Evolutionary conservation across 345 rosid species (phyloP).

Genomic region (Schrenkiella parvula): DNA sequence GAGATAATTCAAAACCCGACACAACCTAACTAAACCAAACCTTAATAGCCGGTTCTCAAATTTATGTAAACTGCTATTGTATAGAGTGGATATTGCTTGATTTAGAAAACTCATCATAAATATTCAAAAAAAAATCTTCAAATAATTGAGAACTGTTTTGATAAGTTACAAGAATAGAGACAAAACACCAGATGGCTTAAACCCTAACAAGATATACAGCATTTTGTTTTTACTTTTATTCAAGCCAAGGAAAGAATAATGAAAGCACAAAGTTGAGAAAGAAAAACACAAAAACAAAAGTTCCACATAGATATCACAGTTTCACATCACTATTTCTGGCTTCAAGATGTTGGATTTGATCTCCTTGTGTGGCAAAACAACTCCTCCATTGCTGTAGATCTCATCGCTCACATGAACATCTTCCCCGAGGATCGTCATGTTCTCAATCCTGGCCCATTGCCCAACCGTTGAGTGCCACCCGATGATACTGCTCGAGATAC

Average conservation of each 20-base stretch:
- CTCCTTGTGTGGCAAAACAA: conserved; percentile 95
- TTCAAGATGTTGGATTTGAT: conserved; percentile 94
- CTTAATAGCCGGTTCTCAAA: background rate
- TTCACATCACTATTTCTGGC: conserved; percentile 97
- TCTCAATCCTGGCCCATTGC: conserved; percentile 95
- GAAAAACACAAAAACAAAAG: background rate
- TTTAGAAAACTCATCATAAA: background rate
- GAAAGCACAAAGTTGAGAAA: background rate
- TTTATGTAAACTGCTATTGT: too few relatives aligned
- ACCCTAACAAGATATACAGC: conserved; percentile 26
- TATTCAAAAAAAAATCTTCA: background rate
- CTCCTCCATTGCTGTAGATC: conserved; percentile 96
- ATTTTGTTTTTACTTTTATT: conserved; percentile 20
- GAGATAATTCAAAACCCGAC: background rate
- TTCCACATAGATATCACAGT: conserved; percentile 1
- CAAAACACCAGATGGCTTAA: conserved; percentile 19
- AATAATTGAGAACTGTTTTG: background rate
- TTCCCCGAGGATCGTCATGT: conserved; percentile 97
- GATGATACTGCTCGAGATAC: conserved; percentile 87
- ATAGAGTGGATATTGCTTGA: too few relatives aligned
- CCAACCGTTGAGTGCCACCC: conserved; percentile 99
- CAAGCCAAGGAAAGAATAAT: conserved; percentile 24
- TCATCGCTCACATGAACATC: conserved; percentile 95
- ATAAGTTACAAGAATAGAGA: conserved; percentile 21
- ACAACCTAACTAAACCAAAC: background rate